Evolutionary conservation across 768 basidiomycete genomes (phyloP), one percentile per base, ranked within the genome.

Genomic region (Leucosporidium yakuticum): DNA sequence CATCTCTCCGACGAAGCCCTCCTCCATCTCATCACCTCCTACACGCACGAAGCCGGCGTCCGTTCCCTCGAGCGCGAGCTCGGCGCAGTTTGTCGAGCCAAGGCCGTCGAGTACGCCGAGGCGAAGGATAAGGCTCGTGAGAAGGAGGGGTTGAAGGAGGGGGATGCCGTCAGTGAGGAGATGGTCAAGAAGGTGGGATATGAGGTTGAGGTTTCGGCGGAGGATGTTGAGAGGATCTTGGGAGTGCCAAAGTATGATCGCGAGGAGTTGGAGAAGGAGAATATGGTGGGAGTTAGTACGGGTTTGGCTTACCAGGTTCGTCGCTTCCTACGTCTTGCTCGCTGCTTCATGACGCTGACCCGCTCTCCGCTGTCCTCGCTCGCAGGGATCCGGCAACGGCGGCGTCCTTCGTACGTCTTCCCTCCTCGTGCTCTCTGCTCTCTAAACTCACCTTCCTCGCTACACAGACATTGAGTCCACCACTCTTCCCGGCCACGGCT

Each of bases 11-110:
- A 85, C 15, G 86, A 87, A 0, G 77, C 56, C 14, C 27, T 95
- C 36, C 79, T 87, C 63, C 83, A 85, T 60, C 83, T 95, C 59
- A 86, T 88, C 25, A 88, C 69, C 31, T 27, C 87, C 1, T 82
- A 86, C 27, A 94, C 93, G 2, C 83, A 90, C 9, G 93, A 97
- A 78, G 91, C 92, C 0, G 94, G 94, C 44, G 93, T 97, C n/a
- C 85, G 94, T 47, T 86, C 85, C 55, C 83, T 95, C 21, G 93
- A 96, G 75, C 85, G 93, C 19, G 85, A 89, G 3, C 86, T 97
- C 51, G 91, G 90, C 4, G 83, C 87, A 29, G 87, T 97, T n/a
- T 88, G 88, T n/a, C 81, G 93, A 39, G 88, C 83, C 72, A 96
- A 96, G 75, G 93, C 91, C 1, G 94, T 97, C 7, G 88, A 96